Base-by-base conservation (phyloP, 345 rosid genomes). In the Pseudoturritis turrita region DNA sequence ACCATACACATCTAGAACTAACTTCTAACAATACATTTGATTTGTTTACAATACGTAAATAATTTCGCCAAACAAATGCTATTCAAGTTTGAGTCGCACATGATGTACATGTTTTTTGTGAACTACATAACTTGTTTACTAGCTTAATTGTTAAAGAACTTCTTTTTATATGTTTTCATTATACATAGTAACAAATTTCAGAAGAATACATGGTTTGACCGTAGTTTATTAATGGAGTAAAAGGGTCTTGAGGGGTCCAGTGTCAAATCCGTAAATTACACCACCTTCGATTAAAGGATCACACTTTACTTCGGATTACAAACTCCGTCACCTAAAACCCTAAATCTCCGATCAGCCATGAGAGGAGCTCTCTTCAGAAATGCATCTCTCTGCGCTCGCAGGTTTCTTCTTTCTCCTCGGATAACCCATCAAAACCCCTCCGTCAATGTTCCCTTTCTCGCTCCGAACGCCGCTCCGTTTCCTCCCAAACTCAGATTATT, bases 301-400 rank as follows among this genome's bases (percentile, higher is more conserved):
- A 52, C 49, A 67, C 29, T 64, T 15, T 62, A 59, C 73, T 31
- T 14, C 1, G 26, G 50, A 36, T 17, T 39, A 64, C 40, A 15
- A 29, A 23, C 54, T 40, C 40, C 7, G 47, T 59, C 60, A 21
- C 62, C 58, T 53, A 62, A 75, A 75, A 75, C 79, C 80, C 80
- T 70, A 65, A 77, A 77, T 71, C 77, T 35, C 44, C 10, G 62
- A 67, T 66, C 74, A 69, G 62, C 68, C 69, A 81, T 71, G 86
- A 77, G 67, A 74, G 61, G 79, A 61, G 80, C 80, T 63, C 60
- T 72, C 66, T 54, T 78, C 56, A 53, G 76, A 77, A 81, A 76
- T 33, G 43, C 66, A 25, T 73, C 80, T 54, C 63, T 60, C 35
- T 72, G 39, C 26, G 46, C 81, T 49, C 76, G 83, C 74, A 65